These are phyloP conservation scores for Flammula alnicola DNA, from an alignment of 1,284 basidiomycete species.

Conservation along the genomic window DNA sequence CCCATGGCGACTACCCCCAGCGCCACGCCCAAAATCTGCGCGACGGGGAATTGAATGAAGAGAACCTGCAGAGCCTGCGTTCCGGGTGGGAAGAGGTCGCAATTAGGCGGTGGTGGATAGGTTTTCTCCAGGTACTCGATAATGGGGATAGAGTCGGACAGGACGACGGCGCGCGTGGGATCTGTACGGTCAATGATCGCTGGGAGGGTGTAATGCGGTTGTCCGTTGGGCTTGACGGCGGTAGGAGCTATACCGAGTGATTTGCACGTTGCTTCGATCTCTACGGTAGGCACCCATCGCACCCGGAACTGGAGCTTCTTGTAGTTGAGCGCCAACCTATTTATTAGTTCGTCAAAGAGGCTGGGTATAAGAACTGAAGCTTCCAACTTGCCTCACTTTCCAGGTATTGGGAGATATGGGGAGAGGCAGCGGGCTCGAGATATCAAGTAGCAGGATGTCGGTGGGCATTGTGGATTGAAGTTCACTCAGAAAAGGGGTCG, in stretches of 20 bases:
- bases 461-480: conserved; percentile 10
- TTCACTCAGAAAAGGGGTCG: not conserved
- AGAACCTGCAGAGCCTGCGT: conserved; percentile 18
- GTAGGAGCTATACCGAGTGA: conserved; percentile 26
- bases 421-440: conserved; percentile 15
- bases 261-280: conserved; percentile 25
- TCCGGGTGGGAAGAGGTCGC: conserved; percentile 20
- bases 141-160: conserved; percentile 33
- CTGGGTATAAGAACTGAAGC: not conserved
- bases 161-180: conserved; percentile 13
- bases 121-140: conserved; percentile 32
- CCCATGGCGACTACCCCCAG: conserved; percentile 25
- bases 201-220: conserved; percentile 26
- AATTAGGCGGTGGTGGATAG: conserved; percentile 24
- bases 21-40: conserved; percentile 17
- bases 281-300: conserved; percentile 19
- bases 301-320: conserved; percentile 23
- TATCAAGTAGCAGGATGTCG: conserved; percentile 25
- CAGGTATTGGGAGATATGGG: conserved; percentile 29
- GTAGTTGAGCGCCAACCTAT: conserved; percentile 27
- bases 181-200: conserved; percentile 29
- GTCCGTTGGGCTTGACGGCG: conserved; percentile 20
- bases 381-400: conserved; percentile 26
- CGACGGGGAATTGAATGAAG: conserved; percentile 19
- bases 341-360: no score